These are phyloP conservation scores for Abrus precatorius DNA, from an alignment of 306 rosid genomes.

Conservation along the genomic window DNA sequence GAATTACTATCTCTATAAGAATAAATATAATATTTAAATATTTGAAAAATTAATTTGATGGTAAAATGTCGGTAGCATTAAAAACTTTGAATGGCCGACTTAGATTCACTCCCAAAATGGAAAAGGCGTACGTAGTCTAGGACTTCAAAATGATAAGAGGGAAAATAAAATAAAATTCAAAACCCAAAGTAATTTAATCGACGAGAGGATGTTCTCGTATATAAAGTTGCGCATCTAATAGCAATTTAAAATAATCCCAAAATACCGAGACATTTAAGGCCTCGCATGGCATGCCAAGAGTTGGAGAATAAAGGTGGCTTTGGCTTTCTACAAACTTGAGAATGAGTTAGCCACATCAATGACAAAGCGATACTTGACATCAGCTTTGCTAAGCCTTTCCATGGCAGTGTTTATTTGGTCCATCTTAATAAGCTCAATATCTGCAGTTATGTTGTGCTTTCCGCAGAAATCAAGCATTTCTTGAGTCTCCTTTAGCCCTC, in stretches of 20 bases:
- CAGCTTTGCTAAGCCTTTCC: conserved; percentile 84
- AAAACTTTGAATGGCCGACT: not conserved
- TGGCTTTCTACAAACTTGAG: conserved; percentile 37
- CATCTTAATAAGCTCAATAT: conserved; percentile 78
- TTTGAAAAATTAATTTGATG: no score
- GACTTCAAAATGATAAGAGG: not conserved
- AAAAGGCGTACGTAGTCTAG: not conserved
- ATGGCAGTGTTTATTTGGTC: conserved; percentile 80
- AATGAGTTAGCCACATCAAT: conserved; percentile 82
- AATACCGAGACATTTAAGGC: not conserved
- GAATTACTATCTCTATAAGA: no score
- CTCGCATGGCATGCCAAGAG: not conserved
- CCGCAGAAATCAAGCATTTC: conserved; percentile 94
- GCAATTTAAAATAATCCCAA: not conserved
- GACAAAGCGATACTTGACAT: conserved; percentile 87
- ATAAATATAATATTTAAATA: no score
- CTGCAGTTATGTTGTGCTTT: conserved; percentile 73
- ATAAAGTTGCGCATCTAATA: not conserved
- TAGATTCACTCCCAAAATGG: not conserved
- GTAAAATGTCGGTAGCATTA: not conserved
- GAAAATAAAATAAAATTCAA: not conserved
- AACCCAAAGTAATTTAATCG: not conserved
- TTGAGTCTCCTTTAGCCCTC: conserved; percentile 93
- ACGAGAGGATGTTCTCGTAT: not conserved
- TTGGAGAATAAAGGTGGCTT: not conserved